phyloP scores from a whole-genome alignment of 768 basidiomycete species.

The Cystofilobasidium ferigula region DNA sequence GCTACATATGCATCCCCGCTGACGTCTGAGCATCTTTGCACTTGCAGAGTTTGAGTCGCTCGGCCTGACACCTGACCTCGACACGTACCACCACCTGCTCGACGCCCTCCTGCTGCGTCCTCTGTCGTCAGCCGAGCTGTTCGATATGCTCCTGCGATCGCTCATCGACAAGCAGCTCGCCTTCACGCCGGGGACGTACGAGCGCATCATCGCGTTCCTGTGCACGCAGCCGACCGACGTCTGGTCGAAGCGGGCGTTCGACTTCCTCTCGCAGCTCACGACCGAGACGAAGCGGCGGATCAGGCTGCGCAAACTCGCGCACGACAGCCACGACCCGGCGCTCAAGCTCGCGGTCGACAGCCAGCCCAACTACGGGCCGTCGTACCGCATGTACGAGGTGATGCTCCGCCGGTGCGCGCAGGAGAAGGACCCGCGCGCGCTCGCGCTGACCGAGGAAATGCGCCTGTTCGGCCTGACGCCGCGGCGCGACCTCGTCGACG shows the following conservation, averaged over 20 bases:
- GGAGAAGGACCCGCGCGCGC: background rate
- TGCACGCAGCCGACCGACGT: constrained; percentile 1
- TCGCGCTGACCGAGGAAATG: background rate
- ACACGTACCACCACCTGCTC: constrained; percentile 22
- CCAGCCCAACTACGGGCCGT: background rate
- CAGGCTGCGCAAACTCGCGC: background rate
- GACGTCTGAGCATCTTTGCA: too few species aligned
- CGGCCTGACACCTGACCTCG: constrained; percentile 13
- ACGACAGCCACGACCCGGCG: background rate
- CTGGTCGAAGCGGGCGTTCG: background rate
- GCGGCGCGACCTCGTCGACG: background rate
- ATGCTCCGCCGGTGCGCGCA: constrained; percentile 1
- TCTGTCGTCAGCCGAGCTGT: constrained; percentile 4
- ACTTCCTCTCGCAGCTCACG: background rate
- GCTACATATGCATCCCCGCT: background rate
- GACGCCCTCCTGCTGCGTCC: constrained; percentile 20
- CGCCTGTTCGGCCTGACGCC: constrained; percentile 3
- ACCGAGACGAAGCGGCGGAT: background rate
- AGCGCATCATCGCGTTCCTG: constrained; percentile 18
- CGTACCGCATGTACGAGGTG: constrained; percentile 5
- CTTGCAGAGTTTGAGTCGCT: constrained; percentile 7
- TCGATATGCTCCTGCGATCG: background rate
- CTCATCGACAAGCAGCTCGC: background rate
- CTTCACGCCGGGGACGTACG: constrained; percentile 16
- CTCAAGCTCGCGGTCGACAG: background rate